Evolutionary conservation across 2,329 filamentous ascomycete genomes (phyloP).

Genomic region (Penicillium sp.): DNA sequence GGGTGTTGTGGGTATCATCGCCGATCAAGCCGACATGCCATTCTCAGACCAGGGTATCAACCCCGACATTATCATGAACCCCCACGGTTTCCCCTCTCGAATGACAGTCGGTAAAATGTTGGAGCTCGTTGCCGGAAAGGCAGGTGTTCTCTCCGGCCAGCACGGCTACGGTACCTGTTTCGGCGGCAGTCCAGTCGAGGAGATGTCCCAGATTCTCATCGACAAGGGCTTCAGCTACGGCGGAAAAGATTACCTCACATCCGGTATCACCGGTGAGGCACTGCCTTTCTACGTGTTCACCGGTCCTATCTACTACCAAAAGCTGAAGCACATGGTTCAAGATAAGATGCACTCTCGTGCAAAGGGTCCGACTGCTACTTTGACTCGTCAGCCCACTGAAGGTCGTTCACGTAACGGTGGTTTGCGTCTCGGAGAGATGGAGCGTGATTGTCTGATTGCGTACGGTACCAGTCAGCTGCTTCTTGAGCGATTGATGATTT

Average conservation of each 20-base stretch:
- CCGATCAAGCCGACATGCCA: slow-evolving; percentile 94
- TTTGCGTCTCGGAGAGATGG: slow-evolving; percentile 95
- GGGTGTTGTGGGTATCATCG: slow-evolving; percentile 94
- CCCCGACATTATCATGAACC: slow-evolving; percentile 99
- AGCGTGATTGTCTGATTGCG: slow-evolving; percentile 95
- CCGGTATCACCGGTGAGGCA: slow-evolving; percentile 89
- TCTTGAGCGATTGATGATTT: slow-evolving; percentile 91
- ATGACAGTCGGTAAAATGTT: slow-evolving; percentile 99
- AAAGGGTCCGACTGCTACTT: slow-evolving; percentile 82
- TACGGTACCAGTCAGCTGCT: slow-evolving; percentile 93
- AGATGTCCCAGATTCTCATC: slow-evolving; percentile 84
- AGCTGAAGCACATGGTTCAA: slow-evolving; percentile 99
- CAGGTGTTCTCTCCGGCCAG: slow-evolving; percentile 79
- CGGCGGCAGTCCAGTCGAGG: slow-evolving; percentile 79
- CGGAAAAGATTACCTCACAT: slow-evolving; percentile 95
- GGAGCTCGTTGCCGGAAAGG: slow-evolving; percentile 92
- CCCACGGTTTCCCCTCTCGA: slow-evolving; percentile 97
- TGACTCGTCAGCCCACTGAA: slow-evolving; percentile 94
- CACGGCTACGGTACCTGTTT: slow-evolving; percentile 90
- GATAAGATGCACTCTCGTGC: slow-evolving; percentile 99
- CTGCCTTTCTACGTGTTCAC: slow-evolving; percentile 97
- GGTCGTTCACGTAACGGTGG: slow-evolving; percentile 91
- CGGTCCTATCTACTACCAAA: slow-evolving; percentile 98
- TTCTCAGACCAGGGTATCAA: slow-evolving; percentile 88
- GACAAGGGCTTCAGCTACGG: slow-evolving; percentile 92